Percentiles rank a stretch among this genome's conserved stretches.
phyloP scores from a whole-genome alignment of 805 yeast species.

The Yarrowia deformans region DNA sequence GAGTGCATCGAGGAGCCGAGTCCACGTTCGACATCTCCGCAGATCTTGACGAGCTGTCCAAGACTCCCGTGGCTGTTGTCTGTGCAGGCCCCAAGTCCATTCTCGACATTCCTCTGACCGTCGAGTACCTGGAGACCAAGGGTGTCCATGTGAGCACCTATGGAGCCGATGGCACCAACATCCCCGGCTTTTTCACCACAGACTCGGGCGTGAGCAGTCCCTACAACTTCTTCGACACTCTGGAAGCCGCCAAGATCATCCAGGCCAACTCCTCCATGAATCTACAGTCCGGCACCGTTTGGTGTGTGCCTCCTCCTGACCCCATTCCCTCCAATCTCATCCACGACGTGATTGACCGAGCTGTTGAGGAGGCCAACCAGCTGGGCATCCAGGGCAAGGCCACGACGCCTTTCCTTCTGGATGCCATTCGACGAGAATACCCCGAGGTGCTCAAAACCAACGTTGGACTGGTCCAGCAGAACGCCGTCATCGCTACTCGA shows the following conservation, averaged over 20 bases:
- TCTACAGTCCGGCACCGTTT: constrained; percentile 70
- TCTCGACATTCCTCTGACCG: constrained; percentile 76
- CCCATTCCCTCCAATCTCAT: constrained; percentile 64
- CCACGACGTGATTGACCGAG: constrained; percentile 61
- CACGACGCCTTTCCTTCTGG: constrained; percentile 78
- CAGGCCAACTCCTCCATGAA: constrained; percentile 57
- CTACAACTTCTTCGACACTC: constrained; percentile 60
- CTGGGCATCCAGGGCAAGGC: constrained; percentile 71
- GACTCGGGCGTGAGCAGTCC: constrained; percentile 80
- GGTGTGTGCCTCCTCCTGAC: constrained; percentile 83
- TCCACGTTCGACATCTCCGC: constrained; percentile 82
- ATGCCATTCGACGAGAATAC: constrained; percentile 53
- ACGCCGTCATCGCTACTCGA: constrained; percentile 70
- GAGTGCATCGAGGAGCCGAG: constrained; percentile 84
- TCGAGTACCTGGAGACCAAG: constrained; percentile 88
- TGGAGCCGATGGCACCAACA: constrained; percentile 59
- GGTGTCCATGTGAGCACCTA: constrained; percentile 84
- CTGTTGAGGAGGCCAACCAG: constrained; percentile 62
- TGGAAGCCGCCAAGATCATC: constrained; percentile 69
- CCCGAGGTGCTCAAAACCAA: constrained; percentile 72
- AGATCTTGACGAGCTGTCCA: constrained; percentile 82
- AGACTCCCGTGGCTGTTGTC: constrained; percentile 87
- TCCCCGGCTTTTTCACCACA: constrained; percentile 85
- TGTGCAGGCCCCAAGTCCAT: constrained; percentile 93
- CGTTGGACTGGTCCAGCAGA: constrained; percentile 76